Evolutionary conservation across 177 flowering plant genomes (phyloP).

Genomic region (Vitis hybrid): DNA sequence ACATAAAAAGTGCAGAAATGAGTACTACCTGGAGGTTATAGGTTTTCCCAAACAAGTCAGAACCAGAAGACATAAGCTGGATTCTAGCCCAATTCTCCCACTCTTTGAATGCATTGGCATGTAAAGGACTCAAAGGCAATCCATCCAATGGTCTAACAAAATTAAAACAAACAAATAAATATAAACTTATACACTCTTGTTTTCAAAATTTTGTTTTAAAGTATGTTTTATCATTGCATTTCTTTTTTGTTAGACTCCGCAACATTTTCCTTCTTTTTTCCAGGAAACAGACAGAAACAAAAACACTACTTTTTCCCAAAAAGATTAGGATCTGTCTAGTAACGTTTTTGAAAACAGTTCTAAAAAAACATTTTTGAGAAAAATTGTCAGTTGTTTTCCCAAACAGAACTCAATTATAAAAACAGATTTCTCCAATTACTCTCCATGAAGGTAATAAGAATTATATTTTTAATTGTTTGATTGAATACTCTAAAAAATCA

Average conservation of each 20-base stretch:
- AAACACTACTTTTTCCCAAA: too few species aligned
- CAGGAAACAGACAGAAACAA: background rate
- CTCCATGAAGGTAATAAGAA: too few species aligned
- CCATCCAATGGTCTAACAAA: slow-evolving; percentile 48
- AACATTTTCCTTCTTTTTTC: background rate
- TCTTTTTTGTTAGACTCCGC: background rate
- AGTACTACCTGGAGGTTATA: slow-evolving; percentile 76
- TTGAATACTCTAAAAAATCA: too few species aligned
- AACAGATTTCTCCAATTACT: background rate
- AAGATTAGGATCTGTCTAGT: too few species aligned
- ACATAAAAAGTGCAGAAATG: background rate
- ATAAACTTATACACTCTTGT: background rate
- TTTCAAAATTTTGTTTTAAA: background rate
- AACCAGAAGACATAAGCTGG: slow-evolving; percentile 72
- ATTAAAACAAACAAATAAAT: background rate
- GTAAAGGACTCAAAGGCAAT: slow-evolving; percentile 49
- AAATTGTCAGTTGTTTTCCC: too few species aligned
- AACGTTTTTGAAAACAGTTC: too few species aligned
- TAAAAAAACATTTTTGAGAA: too few species aligned
- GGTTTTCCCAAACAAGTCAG: slow-evolving; percentile 70
- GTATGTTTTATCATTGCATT: too few species aligned
- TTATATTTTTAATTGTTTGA: too few species aligned
- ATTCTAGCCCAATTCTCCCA: slow-evolving; percentile 82
- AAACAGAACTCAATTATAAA: background rate
- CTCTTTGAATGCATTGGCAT: slow-evolving; percentile 13